Percentiles rank a stretch among this genome's conserved stretches.
Conservation (phyloP, 768 basidiomycete genomes). For the Tylopilus subfusipes region DNA sequence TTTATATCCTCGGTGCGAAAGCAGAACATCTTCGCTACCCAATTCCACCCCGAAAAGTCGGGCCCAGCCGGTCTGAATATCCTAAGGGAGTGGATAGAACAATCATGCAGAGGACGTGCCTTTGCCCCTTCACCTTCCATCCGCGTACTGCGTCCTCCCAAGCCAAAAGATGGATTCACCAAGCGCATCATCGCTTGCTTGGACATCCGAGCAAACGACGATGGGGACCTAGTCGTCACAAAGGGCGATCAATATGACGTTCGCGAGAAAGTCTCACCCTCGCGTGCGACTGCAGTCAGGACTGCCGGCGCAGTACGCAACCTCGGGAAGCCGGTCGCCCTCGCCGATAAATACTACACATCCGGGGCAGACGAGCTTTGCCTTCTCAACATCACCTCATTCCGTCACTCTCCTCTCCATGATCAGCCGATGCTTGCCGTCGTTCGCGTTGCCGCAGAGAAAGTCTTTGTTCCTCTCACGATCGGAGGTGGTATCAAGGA, state of each 20-base stretch:
- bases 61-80: constrained; percentile 82
- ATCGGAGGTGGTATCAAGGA: constrained; percentile 99
- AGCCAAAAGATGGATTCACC: constrained; percentile 64
- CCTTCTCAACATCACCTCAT: constrained; percentile 98
- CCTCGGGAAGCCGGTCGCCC: constrained; percentile 93
- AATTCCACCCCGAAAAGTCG: constrained; percentile 99
- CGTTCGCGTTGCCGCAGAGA: constrained; percentile 83
- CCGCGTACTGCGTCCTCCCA: constrained; percentile 37
- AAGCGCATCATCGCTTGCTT: constrained; percentile 96
- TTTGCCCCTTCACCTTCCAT: constrained; percentile 23
- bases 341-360: constrained; percentile 80
- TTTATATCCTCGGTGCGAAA: constrained; percentile 84
- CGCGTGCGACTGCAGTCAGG: constrained; percentile 32
- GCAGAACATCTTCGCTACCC: constrained; percentile 85
- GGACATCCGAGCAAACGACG: constrained; percentile 95
- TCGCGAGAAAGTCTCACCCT: constrained; percentile 62
- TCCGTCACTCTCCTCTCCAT: constrained; percentile 90
- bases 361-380: constrained; percentile 95
- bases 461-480: constrained; percentile 94
- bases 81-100: constrained; percentile 74
- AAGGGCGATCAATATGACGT: constrained; percentile 99
- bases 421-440: constrained; percentile 99
- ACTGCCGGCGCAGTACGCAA: constrained; percentile 84
- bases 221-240: constrained; percentile 96
- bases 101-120: constrained; percentile 42